Percentiles rank a stretch among this genome's conserved stretches.
These are phyloP conservation scores for Trametes coccinea DNA, from an alignment of 768 basidiomycete genomes.

Conservation along the genomic window DNA sequence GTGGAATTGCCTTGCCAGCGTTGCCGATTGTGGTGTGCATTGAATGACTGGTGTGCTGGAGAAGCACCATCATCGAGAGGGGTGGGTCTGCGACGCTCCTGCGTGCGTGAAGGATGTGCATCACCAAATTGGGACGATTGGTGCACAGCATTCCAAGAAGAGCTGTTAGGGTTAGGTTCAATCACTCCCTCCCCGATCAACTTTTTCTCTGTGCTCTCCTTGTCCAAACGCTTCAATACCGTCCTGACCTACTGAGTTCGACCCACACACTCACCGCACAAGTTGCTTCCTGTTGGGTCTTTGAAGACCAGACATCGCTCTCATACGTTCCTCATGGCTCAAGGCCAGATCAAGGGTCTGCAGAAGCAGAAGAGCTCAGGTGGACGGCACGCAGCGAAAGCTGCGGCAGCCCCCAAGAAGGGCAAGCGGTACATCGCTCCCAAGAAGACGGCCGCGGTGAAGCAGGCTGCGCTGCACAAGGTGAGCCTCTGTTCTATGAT, in stretches of 20 bases:
- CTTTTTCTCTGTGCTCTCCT: slow-evolving; percentile 3
- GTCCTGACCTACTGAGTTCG: not conserved
- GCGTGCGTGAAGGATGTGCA: not conserved
- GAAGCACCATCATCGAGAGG: not conserved
- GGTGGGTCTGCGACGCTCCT: not conserved
- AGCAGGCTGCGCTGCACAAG: slow-evolving; percentile 77
- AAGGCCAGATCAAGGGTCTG: slow-evolving; percentile 85
- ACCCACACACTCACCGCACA: too few species aligned
- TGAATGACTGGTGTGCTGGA: too few species aligned
- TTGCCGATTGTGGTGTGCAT: too few species aligned
- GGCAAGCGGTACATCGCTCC: slow-evolving; percentile 78
- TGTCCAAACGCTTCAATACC: not conserved
- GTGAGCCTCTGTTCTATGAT: slow-evolving; percentile 39
- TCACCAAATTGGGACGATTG: not conserved
- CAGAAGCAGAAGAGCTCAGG: slow-evolving; percentile 46
- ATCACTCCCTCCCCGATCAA: not conserved
- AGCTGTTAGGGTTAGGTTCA: slow-evolving; percentile 10
- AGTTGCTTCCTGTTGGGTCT: too few species aligned
- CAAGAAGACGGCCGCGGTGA: slow-evolving; percentile 73
- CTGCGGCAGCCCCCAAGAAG: slow-evolving; percentile 74
- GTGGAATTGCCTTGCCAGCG: too few species aligned
- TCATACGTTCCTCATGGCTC: slow-evolving; percentile 55
- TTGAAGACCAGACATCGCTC: not conserved
- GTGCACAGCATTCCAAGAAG: slow-evolving; percentile 10
- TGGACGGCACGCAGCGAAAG: slow-evolving; percentile 61